A percentile compares a stretch with the other conserved stretches of the same genome.
Evolutionary conservation across 164 flowering plant species (phyloP).

Genomic region (Sextonia rubra): DNA sequence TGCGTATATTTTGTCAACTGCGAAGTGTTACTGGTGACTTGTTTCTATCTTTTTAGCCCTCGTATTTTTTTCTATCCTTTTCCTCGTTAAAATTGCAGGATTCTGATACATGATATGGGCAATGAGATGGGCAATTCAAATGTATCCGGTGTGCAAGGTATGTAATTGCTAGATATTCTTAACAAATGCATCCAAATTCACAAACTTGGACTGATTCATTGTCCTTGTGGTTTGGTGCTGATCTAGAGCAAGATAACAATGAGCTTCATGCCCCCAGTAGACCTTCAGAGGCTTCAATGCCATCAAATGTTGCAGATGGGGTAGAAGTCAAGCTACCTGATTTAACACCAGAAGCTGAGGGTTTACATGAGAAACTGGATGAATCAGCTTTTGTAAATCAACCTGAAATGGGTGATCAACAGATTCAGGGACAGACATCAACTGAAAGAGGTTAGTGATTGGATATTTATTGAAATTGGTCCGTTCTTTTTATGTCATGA

Average conservation of each 20-base stretch:
- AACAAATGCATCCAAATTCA: not conserved
- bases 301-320: slow-evolving; percentile 8
- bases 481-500: not conserved
- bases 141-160: slow-evolving; percentile 43
- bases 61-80: too few species aligned
- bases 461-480: not conserved
- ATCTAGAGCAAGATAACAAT: slow-evolving; percentile 33
- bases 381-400: slow-evolving; percentile 19
- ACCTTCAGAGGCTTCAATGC: slow-evolving; percentile 12
- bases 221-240: slow-evolving; percentile 1
- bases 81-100: slow-evolving; percentile 22
- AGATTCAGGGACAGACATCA: slow-evolving; percentile 16
- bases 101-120: slow-evolving; percentile 34
- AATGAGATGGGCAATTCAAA: slow-evolving; percentile 58
- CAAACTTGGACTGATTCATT: not conserved
- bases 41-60: not conserved
- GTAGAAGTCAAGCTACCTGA: slow-evolving; percentile 15
- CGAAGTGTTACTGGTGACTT: not conserved
- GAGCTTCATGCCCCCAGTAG: slow-evolving; percentile 14
- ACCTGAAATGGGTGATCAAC: slow-evolving; percentile 13
- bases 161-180: slow-evolving; percentile 6
- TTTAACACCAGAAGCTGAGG: slow-evolving; percentile 12
- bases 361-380: slow-evolving; percentile 18
- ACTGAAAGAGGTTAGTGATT: slow-evolving; percentile 28
- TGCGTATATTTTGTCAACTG: not conserved